phyloP scores from a whole-genome alignment of 331 rosid species.

The Cydonia oblonga region DNA sequence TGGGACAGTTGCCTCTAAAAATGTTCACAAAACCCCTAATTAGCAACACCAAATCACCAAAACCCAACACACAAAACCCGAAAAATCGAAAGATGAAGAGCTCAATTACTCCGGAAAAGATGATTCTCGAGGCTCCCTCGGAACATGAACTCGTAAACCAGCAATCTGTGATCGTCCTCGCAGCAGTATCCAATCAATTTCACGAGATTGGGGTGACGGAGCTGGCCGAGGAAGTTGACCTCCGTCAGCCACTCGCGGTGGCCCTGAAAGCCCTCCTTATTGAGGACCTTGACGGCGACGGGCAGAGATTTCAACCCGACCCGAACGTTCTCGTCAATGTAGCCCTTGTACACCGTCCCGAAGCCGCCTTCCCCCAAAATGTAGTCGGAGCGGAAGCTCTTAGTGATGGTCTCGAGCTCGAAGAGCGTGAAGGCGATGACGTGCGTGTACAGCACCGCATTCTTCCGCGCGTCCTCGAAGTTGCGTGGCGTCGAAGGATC shows the following conservation, averaged over 20 bases:
- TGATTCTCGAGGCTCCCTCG: slow-evolving; percentile 97
- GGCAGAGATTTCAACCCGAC: slow-evolving; percentile 96
- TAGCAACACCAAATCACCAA: not conserved
- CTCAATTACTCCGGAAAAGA: slow-evolving; percentile 72
- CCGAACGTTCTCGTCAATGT: slow-evolving; percentile 91
- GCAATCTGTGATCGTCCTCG: slow-evolving; percentile 94
- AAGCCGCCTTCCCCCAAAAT: slow-evolving; percentile 95
- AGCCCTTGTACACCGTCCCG: slow-evolving; percentile 94
- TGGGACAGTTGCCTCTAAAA: slow-evolving; percentile 70
- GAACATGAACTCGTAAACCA: slow-evolving; percentile 95
- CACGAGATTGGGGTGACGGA: slow-evolving; percentile 95
- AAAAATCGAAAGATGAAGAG: not conserved
- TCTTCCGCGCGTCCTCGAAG: slow-evolving; percentile 58
- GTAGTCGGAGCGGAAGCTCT: slow-evolving; percentile 90
- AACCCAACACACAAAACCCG: not conserved
- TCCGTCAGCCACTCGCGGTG: slow-evolving; percentile 99
- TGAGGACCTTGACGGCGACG: slow-evolving; percentile 91
- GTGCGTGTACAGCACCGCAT: slow-evolving; percentile 77
- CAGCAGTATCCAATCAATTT: slow-evolving; percentile 98
- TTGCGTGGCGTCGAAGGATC: slow-evolving; percentile 83
- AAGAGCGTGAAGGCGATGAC: slow-evolving; percentile 83
- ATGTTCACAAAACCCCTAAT: slow-evolving; percentile 14
- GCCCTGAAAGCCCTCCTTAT: slow-evolving; percentile 95
- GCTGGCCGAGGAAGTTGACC: slow-evolving; percentile 95
- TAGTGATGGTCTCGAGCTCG: slow-evolving; percentile 92